These are phyloP conservation scores for Lasiosphaeris hirsuta DNA, from an alignment of 495 filamentous ascomycete genomes.

Conservation along the genomic window DNA sequence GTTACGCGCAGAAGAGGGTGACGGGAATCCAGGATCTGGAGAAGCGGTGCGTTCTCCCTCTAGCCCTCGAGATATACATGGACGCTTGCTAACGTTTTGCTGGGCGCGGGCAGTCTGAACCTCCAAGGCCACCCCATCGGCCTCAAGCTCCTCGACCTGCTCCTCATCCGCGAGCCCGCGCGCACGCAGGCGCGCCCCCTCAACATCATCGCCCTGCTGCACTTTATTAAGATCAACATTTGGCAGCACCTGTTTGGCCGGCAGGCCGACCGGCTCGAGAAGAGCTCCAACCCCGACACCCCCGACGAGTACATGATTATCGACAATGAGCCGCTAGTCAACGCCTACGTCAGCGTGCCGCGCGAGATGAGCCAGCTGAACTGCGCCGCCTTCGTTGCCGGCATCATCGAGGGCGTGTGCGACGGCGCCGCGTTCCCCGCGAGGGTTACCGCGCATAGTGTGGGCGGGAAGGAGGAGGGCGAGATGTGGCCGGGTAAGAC, in stretches of 20 bases:
- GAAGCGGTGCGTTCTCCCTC: conserved; percentile 60
- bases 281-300: conserved; percentile 71
- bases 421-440: conserved; percentile 87
- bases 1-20: conserved; percentile 86
- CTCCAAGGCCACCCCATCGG: conserved; percentile 93
- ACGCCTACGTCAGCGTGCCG: conserved; percentile 86
- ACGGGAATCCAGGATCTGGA: conserved; percentile 92
- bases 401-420: conserved; percentile 92
- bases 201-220: conserved; percentile 85
- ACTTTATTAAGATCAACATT: conserved; percentile 86
- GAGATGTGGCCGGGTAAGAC: conserved; percentile 93
- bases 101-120: conserved; percentile 62
- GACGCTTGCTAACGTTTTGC: too few relatives aligned
- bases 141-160: conserved; percentile 89
- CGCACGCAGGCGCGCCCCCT: conserved; percentile 73
- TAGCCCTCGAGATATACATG: not conserved
- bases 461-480: conserved; percentile 67
- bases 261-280: conserved; percentile 87
- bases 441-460: conserved; percentile 86
- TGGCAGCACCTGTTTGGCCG: conserved; percentile 92
- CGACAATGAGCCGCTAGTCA: conserved; percentile 95
- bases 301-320: conserved; percentile 97
- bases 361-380: conserved; percentile 95
- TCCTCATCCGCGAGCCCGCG: conserved; percentile 72
- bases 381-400: conserved; percentile 92